phyloP scores from a whole-genome alignment of 768 basidiomycete genomes.

The Russula ochroleuca region DNA sequence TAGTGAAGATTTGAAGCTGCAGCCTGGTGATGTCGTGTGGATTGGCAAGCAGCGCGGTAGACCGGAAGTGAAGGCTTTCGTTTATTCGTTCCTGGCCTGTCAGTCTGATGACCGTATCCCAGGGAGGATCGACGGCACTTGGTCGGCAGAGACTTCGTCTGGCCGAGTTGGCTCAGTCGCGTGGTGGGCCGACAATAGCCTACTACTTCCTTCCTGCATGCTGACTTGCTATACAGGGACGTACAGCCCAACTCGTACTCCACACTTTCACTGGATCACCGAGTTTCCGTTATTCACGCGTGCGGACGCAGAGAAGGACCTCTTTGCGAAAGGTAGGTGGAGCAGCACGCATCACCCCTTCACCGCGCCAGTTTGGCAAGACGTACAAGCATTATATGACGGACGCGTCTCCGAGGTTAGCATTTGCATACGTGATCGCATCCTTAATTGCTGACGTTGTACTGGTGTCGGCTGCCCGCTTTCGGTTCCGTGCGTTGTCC shows the following conservation, averaged over 20 bases:
- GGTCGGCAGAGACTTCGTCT: constrained; percentile 67
- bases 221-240: constrained; percentile 42
- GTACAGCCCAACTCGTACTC: constrained; percentile 49
- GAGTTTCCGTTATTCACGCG: constrained; percentile 92
- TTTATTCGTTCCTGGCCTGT: background rate
- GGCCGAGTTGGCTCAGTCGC: constrained; percentile 58
- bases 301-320: constrained; percentile 83
- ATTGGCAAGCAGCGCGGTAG: constrained; percentile 17
- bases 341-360: constrained; percentile 94
- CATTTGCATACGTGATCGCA: constrained; percentile 31
- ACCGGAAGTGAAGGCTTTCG: constrained; percentile 16
- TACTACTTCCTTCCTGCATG: constrained; percentile 2
- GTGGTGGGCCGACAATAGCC: constrained; percentile 43
- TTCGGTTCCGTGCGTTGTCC: constrained; percentile 10
- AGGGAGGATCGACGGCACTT: constrained; percentile 86
- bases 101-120: constrained; percentile 20
- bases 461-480: constrained; percentile 10
- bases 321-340: constrained; percentile 83
- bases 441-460: constrained; percentile 32
- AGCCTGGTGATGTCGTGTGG: constrained; percentile 26
- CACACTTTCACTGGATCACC: constrained; percentile 92
- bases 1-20: constrained; percentile 5
- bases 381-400: constrained; percentile 68
- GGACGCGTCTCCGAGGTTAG: constrained; percentile 56
- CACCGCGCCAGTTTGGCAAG: constrained; percentile 92